A percentile compares a stretch with the other conserved stretches of the same genome.
Evolutionary conservation across 805 yeast species (phyloP).

Genomic region (Metahyphopichia silvanorum): DNA sequence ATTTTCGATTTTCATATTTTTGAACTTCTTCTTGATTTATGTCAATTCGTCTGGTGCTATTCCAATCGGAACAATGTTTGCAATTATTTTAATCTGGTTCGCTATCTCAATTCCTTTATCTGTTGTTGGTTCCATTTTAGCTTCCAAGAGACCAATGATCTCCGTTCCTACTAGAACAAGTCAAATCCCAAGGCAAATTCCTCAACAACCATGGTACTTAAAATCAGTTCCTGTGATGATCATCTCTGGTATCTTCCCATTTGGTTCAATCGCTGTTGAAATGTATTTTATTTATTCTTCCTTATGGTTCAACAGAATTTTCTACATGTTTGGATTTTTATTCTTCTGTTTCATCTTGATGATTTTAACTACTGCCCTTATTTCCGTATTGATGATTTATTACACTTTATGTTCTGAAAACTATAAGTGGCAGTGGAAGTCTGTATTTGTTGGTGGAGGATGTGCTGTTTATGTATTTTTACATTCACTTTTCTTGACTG

Average conservation of each 20-base stretch:
- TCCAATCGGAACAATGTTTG: constrained; percentile 85
- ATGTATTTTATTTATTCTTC: constrained; percentile 89
- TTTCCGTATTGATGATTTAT: constrained; percentile 77
- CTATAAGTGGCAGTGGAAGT: constrained; percentile 97
- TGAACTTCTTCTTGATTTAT: constrained; percentile 78
- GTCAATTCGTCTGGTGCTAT: constrained; percentile 91
- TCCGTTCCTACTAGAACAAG: constrained; percentile 84
- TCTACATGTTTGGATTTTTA: constrained; percentile 96
- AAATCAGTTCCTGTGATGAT: constrained; percentile 63
- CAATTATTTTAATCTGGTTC: constrained; percentile 82
- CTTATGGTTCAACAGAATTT: constrained; percentile 89
- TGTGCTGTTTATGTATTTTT: constrained; percentile 80
- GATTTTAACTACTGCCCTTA: constrained; percentile 76
- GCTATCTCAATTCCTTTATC: constrained; percentile 82
- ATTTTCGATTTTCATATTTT: constrained; percentile 57
- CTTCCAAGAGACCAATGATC: constrained; percentile 57
- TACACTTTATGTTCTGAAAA: constrained; percentile 86
- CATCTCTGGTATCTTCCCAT: constrained; percentile 88
- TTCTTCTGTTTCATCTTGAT: constrained; percentile 84
- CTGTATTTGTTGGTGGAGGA: constrained; percentile 84
- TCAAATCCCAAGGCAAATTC: constrained; percentile 96
- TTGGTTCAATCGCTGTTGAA: constrained; percentile 92
- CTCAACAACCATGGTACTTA: constrained; percentile 83
- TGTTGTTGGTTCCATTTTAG: constrained; percentile 74
- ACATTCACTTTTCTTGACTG: constrained; percentile 75